Percentiles rank a stretch among this genome's conserved stretches.
These are phyloP conservation scores for Neoconidiobolus thromboides DNA, from an alignment of 371 early-diverging fungal genomes.

Conservation along the genomic window DNA sequence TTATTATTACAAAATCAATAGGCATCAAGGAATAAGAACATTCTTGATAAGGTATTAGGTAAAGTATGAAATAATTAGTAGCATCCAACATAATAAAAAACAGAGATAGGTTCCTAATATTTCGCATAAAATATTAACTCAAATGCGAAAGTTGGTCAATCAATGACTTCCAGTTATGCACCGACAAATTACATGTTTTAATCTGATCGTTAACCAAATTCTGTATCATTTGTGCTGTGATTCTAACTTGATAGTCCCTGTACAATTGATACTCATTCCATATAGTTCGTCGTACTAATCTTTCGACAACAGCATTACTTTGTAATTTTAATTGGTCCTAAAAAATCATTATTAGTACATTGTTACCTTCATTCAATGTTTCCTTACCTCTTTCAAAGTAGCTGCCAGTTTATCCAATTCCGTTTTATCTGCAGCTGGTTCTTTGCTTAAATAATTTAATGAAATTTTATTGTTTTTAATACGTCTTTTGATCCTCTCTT, in stretches of 20 bases:
- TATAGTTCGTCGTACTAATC: background rate
- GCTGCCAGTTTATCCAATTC: background rate
- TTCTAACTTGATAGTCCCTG: background rate
- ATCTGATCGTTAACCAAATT: conserved; percentile 1
- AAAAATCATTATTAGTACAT: background rate
- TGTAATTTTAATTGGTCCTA: background rate
- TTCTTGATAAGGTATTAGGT: no score
- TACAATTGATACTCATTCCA: background rate
- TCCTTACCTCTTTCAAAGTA: background rate
- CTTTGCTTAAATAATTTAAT: background rate
- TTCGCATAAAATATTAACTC: background rate
- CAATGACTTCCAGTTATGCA: background rate
- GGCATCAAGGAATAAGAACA: no score
- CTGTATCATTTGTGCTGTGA: background rate
- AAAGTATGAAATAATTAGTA: no score
- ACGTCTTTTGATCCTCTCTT: background rate
- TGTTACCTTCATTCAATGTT: background rate
- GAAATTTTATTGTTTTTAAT: background rate
- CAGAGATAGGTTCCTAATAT: no score
- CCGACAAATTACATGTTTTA: background rate
- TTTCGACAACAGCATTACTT: background rate
- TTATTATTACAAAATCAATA: no score
- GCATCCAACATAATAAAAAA: no score
- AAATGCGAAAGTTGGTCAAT: background rate
- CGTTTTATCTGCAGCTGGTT: background rate